Conservation (phyloP, 768 basidiomycete genomes). For the Gyrodon lividus region DNA sequence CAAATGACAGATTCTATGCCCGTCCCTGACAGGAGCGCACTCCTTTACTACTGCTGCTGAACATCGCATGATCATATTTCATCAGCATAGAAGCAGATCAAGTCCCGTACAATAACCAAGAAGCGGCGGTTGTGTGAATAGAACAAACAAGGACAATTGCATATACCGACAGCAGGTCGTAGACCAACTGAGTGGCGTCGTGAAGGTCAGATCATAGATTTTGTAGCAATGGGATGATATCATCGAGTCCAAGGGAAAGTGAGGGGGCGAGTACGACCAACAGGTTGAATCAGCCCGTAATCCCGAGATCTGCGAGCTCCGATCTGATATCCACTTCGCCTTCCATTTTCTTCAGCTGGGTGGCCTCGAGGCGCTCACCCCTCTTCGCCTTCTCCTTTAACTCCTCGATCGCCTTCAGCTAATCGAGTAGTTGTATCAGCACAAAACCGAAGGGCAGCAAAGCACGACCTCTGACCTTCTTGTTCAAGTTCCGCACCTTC, state of each 20-base stretch:
- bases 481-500: conserved; percentile 91
- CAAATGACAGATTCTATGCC: neutral
- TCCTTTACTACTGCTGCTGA: neutral
- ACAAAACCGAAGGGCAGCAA: conserved; percentile 1
- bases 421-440: conserved; percentile 6
- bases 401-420: conserved; percentile 99
- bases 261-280: neutral
- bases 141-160: neutral
- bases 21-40: too few relatives aligned
- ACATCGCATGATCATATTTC: neutral
- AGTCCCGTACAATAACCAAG: neutral
- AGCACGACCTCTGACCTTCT: conserved; percentile 62
- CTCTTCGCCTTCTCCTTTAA: conserved; percentile 89
- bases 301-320: conserved; percentile 57
- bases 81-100: neutral
- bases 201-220: neutral
- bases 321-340: conserved; percentile 80
- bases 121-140: neutral
- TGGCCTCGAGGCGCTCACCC: conserved; percentile 91
- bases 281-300: conserved; percentile 13
- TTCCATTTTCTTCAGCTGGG: conserved; percentile 97
- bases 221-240: neutral
- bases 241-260: neutral
- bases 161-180: neutral
- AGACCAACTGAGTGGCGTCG: neutral